Percentiles rank a stretch among this genome's conserved stretches.
phyloP scores from a whole-genome alignment of 2,329 filamentous ascomycete species.

The Chaetomiaceae sp. region DNA sequence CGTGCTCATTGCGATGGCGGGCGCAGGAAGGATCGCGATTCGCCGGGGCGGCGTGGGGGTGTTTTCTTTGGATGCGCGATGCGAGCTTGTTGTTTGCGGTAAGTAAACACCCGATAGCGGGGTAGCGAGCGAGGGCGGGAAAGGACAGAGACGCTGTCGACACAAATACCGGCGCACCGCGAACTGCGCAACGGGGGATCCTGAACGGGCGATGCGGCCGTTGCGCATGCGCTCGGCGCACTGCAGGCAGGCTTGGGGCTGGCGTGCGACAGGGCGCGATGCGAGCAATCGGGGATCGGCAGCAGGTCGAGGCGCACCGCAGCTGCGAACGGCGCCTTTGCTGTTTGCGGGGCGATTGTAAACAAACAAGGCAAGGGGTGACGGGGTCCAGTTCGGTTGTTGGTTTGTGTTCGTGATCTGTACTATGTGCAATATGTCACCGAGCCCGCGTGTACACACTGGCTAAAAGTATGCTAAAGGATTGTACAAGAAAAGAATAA shows the following conservation, averaged over 20 bases:
- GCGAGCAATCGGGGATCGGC: background rate
- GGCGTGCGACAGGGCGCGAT: background rate
- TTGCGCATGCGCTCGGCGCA: conserved; percentile 7
- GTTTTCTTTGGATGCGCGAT: background rate
- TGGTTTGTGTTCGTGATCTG: background rate
- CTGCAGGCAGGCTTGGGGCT: conserved; percentile 9
- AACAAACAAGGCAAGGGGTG: too few species aligned
- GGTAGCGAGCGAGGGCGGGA: background rate
- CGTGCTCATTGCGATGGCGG: conserved; percentile 32
- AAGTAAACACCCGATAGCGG: conserved; percentile 1
- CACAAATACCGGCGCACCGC: background rate
- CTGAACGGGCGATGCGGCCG: conserved; percentile 1
- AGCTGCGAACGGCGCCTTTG: conserved; percentile 9
- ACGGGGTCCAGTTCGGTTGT: too few species aligned
- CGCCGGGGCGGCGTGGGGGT: background rate
- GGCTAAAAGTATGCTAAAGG: conserved; percentile 1
- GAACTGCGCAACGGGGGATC: background rate
- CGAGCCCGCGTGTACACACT: background rate
- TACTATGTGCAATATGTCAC: background rate
- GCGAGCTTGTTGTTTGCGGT: background rate
- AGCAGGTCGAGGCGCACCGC: conserved; percentile 12
- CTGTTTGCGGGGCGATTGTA: conserved; percentile 5
- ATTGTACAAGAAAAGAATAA: conserved; percentile 11
- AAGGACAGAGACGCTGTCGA: background rate
- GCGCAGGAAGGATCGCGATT: background rate